A percentile compares a stretch with the other conserved stretches of the same genome.
Conservation (phyloP, 805 yeast species). For the Metschnikowia rubicola region DNA sequence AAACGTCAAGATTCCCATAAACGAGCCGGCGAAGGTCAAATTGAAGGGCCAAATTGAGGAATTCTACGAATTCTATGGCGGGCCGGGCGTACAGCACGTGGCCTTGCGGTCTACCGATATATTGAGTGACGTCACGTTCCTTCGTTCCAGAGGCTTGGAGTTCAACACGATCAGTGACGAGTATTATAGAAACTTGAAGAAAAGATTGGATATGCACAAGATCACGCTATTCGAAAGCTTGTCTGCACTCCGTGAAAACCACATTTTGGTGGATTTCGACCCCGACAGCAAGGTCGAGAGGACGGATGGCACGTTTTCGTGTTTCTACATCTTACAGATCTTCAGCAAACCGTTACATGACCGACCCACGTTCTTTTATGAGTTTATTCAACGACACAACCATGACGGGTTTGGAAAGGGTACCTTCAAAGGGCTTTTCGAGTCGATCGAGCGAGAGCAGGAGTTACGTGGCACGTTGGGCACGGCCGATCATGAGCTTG, state of each 20-base stretch:
- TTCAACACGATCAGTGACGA: constrained; percentile 58
- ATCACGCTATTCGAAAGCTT: constrained; percentile 52
- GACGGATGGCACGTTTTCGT: constrained; percentile 14
- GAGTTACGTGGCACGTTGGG: constrained; percentile 59
- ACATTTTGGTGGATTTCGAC: constrained; percentile 75
- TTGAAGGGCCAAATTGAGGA: constrained; percentile 79
- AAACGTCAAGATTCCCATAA: constrained; percentile 72
- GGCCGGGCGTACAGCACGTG: constrained; percentile 84
- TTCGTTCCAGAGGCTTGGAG: constrained; percentile 63
- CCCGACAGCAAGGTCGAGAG: constrained; percentile 34
- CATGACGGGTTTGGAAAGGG: constrained; percentile 90
- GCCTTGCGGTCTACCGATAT: constrained; percentile 68
- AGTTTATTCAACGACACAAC: constrained; percentile 73
- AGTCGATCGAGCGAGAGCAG: constrained; percentile 78
- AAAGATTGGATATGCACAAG: constrained; percentile 43
- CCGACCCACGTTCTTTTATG: constrained; percentile 79
- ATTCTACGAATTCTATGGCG: constrained; percentile 67
- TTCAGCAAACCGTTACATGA: constrained; percentile 75
- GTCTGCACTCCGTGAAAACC: constrained; percentile 44
- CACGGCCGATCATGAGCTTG: constrained; percentile 6
- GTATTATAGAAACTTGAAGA: constrained; percentile 53
- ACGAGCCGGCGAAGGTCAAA: constrained; percentile 73
- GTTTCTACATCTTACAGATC: constrained; percentile 75
- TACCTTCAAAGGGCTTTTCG: constrained; percentile 77
- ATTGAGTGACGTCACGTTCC: constrained; percentile 47